Base-by-base conservation (phyloP, 108 stramenopile species). In the Cyclotella choctawhatcheeana region DNA sequence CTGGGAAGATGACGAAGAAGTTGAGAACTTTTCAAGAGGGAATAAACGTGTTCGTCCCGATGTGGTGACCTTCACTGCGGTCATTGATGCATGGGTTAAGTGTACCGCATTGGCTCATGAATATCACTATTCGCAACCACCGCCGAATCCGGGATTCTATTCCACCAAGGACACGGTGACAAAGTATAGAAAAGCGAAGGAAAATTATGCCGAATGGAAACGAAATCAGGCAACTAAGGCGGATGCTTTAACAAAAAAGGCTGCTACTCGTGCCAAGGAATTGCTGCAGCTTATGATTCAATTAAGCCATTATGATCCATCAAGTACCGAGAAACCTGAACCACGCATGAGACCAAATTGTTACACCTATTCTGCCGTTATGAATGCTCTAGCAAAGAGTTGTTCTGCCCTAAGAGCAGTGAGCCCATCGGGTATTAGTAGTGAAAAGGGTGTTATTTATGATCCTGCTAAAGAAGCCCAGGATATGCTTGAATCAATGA, bases 61-160 rank as follows among this genome's bases (percentile, higher is more conserved):
- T 63, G 85, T 88, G 5, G 73, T 88, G 8, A 85, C 88, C 0
- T 88, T 93, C 52, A 82, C 81, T 0, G 85, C 88, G 3, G 71
- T 90, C 31, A 80, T 83, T 40, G 82, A 83, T 16, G 82, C 82
- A 2, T 83, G 76, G 76, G 82, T 80, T 29, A 83, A 83, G 44
- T 80, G 82, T 44, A 80, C 78, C 7, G 80, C 80, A 14, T 32
- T 81, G 34, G 80, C 80, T 10, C 80, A 81, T 27, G 80, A 81
- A 35, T 74, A 74, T 66, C 73, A 74, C 20, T 69, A 63, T 22
- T 60, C 67, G 27, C 58, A 60, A 30, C 74, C 61, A 0, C 74
- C 66, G 0, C 52, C 62, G 16, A 2, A 43, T 43, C 33, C 54
- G 6, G 27, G 32, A 20, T 5, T n/a, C 13, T 31, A 64, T 14